Evolutionary conservation across 352 stramenopile genomes (phyloP).

Genomic region (Peronospora farinosa): DNA sequence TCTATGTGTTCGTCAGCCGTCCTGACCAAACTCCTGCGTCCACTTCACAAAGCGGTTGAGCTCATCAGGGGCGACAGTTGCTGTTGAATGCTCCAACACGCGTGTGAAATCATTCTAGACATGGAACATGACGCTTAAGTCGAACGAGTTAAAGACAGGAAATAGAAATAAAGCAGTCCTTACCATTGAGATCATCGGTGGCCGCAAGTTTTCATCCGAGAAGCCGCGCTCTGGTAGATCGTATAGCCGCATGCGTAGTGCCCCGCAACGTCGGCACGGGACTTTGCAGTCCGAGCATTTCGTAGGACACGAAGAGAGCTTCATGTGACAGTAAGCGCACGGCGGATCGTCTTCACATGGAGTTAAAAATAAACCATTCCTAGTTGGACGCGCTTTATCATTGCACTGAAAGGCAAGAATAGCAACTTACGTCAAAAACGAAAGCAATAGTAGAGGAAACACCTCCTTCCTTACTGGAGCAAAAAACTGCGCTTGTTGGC

Average conservation of each 20-base stretch:
- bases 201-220: slow-evolving; percentile 77
- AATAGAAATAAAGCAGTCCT: slow-evolving; percentile 4
- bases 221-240: slow-evolving; percentile 78
- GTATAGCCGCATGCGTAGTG: slow-evolving; percentile 80
- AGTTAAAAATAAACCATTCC: slow-evolving; percentile 68
- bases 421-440: neutral
- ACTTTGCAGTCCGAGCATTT: slow-evolving; percentile 67
- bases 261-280: slow-evolving; percentile 63
- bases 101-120: slow-evolving; percentile 92
- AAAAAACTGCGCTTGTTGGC: slow-evolving; percentile 94
- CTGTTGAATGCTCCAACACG: slow-evolving; percentile 91
- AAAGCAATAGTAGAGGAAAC: neutral
- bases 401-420: slow-evolving; percentile 49
- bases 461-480: slow-evolving; percentile 38
- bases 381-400: slow-evolving; percentile 53
- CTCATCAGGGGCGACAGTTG: slow-evolving; percentile 94
- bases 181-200: slow-evolving; percentile 85
- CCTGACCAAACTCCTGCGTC: slow-evolving; percentile 98
- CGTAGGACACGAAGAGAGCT: slow-evolving; percentile 64
- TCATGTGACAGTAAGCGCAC: slow-evolving; percentile 87
- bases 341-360: slow-evolving; percentile 78
- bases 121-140: slow-evolving; percentile 2
- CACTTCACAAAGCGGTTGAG: slow-evolving; percentile 97
- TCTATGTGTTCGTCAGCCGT: slow-evolving; percentile 74
- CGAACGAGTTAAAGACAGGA: neutral